Evolutionary conservation across 1,284 basidiomycete species (phyloP), one percentile per base, ranked within the genome.

Genomic region (Rhizoctonia solani): DNA sequence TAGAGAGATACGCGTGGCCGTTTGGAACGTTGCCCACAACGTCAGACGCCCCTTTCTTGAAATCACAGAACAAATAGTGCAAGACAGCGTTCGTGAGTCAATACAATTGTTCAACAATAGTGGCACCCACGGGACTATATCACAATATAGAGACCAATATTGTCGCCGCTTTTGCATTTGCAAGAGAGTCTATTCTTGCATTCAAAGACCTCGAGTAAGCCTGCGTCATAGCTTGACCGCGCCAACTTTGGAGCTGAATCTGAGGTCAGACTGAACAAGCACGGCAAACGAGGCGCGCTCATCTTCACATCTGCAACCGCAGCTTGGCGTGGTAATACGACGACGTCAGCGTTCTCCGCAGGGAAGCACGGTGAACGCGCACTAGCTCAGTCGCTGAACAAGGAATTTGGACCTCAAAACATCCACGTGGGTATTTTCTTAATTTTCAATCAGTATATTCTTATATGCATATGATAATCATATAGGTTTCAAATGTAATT

Each of bases 281-380:
- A 73, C 37, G 82, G 83, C 23, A 82, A 81, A 74, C 79, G 83
- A 13, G 90, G 90, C 13, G 85, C 87, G 1, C 76, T 92, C 53
- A 82, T 92, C 34, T 89, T 92, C 75, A 92, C 90, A 0, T 90
- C 90, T 1, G 90, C 90, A 11, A 92, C 90, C 13, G 84, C 87
- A 0, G 82, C 84, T 59, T 69, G 83, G 54, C 79, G 90, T 68
- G 90, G 90, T 0, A 89, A 88, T 69, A 76, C 78, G 8, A 79
- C 76, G 1, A 91, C 88, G 0, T 86, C 86, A 55, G 82, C 81
- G 1, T 89, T 92, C 70, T 80, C 89, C 3, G 84, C 86, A 2
- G 85, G 85, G 1, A 92, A 92, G 76, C 84, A 83, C 67, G 89
- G 82, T 1, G 68, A 85, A 69, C 79, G 90, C 37, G 86, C 86